Evolutionary conservation across 768 basidiomycete species (phyloP).

Genomic region (Termitomyces eurrhizus): DNA sequence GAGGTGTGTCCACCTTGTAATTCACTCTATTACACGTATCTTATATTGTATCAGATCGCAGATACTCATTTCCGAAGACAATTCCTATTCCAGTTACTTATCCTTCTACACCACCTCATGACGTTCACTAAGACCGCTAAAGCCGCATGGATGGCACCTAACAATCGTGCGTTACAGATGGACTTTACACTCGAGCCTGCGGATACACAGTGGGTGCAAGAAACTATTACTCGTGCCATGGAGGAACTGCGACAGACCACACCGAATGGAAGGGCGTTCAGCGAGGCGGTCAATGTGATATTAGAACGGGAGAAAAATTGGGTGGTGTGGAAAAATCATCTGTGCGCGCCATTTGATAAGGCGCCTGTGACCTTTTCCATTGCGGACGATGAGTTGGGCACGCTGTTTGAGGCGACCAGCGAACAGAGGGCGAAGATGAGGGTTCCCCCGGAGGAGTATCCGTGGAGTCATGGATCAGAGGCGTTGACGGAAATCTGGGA

Average conservation of each 20-base stretch:
- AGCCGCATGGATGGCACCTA: conserved; percentile 50
- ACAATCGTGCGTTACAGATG: conserved; percentile 80
- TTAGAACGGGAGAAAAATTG: conserved; percentile 86
- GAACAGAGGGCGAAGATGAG: conserved; percentile 49
- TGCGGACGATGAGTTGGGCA: conserved; percentile 43
- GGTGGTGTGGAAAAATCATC: conserved; percentile 86
- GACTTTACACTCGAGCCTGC: conserved; percentile 69
- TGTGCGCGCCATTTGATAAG: conserved; percentile 77
- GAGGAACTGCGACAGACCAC: conserved; percentile 70
- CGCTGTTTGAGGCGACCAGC: conserved; percentile 58
- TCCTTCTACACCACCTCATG: conserved; percentile 72
- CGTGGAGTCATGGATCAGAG: conserved; percentile 62
- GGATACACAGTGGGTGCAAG: conserved; percentile 75
- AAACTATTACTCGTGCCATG: conserved; percentile 53
- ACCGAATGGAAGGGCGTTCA: conserved; percentile 72
- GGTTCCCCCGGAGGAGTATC: conserved; percentile 57
- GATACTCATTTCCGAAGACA: conserved; percentile 93
- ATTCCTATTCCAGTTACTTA: conserved; percentile 80
- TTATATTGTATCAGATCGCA: conserved; percentile 54
- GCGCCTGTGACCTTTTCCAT: conserved; percentile 54
- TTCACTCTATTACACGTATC: background rate
- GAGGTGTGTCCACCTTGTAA: conserved; percentile 50
- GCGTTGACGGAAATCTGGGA: conserved; percentile 80
- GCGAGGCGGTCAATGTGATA: conserved; percentile 67
- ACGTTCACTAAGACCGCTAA: conserved; percentile 71